A percentile compares a stretch with the other conserved stretches of the same genome.
These are phyloP conservation scores for Colletotrichum destructivum DNA, from an alignment of 2,329 filamentous ascomycete species.

Conservation along the genomic window DNA sequence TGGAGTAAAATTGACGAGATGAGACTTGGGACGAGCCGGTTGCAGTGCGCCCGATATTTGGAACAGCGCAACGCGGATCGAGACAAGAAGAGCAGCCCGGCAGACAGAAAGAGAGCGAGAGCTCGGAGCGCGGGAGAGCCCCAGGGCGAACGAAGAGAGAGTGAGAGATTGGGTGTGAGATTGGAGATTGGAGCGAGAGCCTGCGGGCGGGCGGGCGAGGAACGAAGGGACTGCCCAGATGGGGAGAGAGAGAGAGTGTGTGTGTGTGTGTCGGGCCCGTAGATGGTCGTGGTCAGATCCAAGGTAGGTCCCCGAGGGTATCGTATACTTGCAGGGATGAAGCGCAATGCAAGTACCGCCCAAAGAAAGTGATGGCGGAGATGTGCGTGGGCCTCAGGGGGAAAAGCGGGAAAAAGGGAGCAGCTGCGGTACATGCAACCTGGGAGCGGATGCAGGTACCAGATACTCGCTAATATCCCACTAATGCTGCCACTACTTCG, in stretches of 20 bases:
- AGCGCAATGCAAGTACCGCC: constrained; percentile 37
- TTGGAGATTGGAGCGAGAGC: constrained; percentile 6
- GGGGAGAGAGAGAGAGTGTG: neutral
- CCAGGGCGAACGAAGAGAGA: neutral
- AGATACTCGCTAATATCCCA: constrained; percentile 38
- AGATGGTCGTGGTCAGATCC: constrained; percentile 2
- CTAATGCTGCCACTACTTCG: constrained; percentile 35
- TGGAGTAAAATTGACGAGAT: constrained; percentile 46
- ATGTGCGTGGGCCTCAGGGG: constrained; percentile 38
- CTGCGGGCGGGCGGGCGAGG: neutral
- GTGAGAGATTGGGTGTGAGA: neutral
- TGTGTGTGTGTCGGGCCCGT: neutral
- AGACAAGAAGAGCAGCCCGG: constrained; percentile 25
- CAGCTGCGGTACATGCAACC: constrained; percentile 37
- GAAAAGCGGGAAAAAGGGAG: constrained; percentile 38
- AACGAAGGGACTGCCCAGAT: constrained; percentile 3
- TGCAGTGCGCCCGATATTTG: constrained; percentile 40
- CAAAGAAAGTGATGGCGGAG: constrained; percentile 39
- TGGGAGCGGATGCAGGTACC: constrained; percentile 39
- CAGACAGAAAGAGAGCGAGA: constrained; percentile 8
- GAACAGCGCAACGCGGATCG: constrained; percentile 36
- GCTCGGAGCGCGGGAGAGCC: neutral
- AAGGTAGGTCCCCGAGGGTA: constrained; percentile 28
- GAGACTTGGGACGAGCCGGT: constrained; percentile 45
- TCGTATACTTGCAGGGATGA: constrained; percentile 40